A percentile compares a stretch with the other conserved stretches of the same genome.
phyloP scores from a whole-genome alignment of 257 asterid genomes.

The Rauvolfia tetraphylla region DNA sequence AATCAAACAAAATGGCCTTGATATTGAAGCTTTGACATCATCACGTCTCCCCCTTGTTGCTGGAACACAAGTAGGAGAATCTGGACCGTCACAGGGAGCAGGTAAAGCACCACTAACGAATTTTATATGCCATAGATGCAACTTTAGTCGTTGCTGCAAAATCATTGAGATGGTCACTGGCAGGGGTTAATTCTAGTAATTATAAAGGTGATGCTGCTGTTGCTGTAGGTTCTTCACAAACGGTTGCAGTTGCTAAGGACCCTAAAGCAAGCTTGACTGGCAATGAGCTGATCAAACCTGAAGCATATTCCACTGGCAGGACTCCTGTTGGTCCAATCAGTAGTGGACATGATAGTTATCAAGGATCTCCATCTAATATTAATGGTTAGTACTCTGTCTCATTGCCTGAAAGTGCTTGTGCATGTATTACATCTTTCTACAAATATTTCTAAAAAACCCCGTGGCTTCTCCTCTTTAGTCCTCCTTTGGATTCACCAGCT shows the following conservation, averaged over 20 bases:
- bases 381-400: conserved; percentile 33
- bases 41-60: conserved; percentile 70
- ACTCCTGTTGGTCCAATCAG: conserved; percentile 45
- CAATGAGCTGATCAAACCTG: conserved; percentile 59
- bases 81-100: conserved; percentile 67
- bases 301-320: conserved; percentile 56
- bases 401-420: background rate
- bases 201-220: conserved; percentile 13
- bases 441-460: background rate
- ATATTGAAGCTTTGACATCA: conserved; percentile 81
- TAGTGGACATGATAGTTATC: conserved; percentile 65
- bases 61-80: conserved; percentile 75
- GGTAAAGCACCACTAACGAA: conserved; percentile 38
- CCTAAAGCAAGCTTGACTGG: conserved; percentile 52
- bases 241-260: conserved; percentile 49
- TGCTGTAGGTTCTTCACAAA: conserved; percentile 59
- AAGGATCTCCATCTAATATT: conserved; percentile 48
- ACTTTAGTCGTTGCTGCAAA: background rate
- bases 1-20: conserved; percentile 87
- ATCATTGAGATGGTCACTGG: background rate
- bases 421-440: background rate
- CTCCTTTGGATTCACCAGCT: background rate
- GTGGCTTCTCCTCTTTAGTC: background rate
- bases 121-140: background rate
- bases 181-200: background rate